These are phyloP conservation scores for Eucalyptus cloeziana DNA, from an alignment of 345 rosid genomes.

Conservation along the genomic window DNA sequence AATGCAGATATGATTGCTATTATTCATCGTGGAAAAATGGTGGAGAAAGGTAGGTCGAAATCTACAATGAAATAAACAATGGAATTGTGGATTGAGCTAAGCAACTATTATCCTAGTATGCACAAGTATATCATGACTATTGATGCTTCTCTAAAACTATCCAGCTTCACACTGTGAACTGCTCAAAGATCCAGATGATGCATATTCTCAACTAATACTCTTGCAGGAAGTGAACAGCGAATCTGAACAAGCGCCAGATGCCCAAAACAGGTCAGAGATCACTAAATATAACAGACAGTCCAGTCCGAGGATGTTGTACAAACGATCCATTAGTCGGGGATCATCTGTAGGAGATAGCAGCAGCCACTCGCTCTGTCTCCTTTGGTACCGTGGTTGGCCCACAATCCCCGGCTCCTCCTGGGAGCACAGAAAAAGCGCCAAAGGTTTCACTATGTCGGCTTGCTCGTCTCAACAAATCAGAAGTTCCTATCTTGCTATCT, in stretches of 20 bases:
- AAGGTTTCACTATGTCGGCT: slow-evolving; percentile 45
- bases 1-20: slow-evolving; percentile 15
- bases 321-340: slow-evolving; percentile 37
- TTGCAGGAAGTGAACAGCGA: not conserved
- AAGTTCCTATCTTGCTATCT: slow-evolving; percentile 43
- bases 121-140: not conserved
- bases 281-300: not conserved
- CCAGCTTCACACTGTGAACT: slow-evolving; percentile 57
- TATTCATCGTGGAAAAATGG: slow-evolving; percentile 17
- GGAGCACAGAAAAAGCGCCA: slow-evolving; percentile 1
- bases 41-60: slow-evolving; percentile 15
- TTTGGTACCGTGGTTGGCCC: slow-evolving; percentile 16
- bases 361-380: slow-evolving; percentile 30
- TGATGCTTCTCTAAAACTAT: not conserved
- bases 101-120: not conserved
- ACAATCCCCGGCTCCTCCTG: not conserved
- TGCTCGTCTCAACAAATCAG: slow-evolving; percentile 73
- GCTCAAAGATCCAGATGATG: slow-evolving; percentile 48
- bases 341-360: slow-evolving; percentile 50
- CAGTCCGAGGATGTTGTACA: slow-evolving; percentile 21
- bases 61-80: not conserved
- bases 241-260: not conserved
- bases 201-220: not conserved
- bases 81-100: not conserved
- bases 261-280: not conserved